Base-by-base conservation (phyloP, 768 basidiomycete genomes). In the Termitomyces sp. region DNA sequence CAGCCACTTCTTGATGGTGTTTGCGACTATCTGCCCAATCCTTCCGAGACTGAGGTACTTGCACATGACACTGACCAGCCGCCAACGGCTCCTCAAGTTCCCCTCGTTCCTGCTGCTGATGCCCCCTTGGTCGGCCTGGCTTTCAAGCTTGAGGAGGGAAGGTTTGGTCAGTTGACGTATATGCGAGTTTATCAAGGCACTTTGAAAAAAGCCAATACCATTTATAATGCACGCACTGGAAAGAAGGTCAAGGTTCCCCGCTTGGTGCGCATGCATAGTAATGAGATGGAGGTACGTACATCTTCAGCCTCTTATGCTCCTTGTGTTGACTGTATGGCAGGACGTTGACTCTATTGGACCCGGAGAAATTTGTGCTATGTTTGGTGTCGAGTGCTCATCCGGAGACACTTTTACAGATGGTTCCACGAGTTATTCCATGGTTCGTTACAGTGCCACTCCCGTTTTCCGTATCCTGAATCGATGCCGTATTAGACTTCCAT, bases 331-430 rank as follows among this genome's bases (percentile, higher is more conserved):
- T 43, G n/a, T 57, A 51, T 9, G 17, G 5, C 60, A 92, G 91
- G 96, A 99, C 64, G 88, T 99, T 55, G 89, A 94, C 46, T 82
- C 84, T 9, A 89, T 99, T 63, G 94, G 94, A 0, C 94, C 96
- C 28, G 97, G 97, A 56, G 97, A 99, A 79, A 99, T 99, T 61
- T 98, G 97, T 68, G 97, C 97, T 48, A 97, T 97, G 71, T 99
- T 99, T 65, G 97, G 97, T 65, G 92, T 99, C 32, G 97, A 99
- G 62, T 99, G 97, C 67, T 93, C 95, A 0, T 91, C 93, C 16
- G 96, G 97, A 14, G 97, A 99, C 72, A 98, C 96, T 0, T 98
- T 99, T 72, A 97, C 91, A 0, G 97, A 98, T 68, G 80, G 96
- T 9, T 83, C 89, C 1, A 90, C 90, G 0, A 87, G 79, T 30